A percentile compares a stretch with the other conserved stretches of the same genome.
Evolutionary conservation across 2,329 filamentous ascomycete species (phyloP).

Genomic region (Colletotrichum nymphaeae): DNA sequence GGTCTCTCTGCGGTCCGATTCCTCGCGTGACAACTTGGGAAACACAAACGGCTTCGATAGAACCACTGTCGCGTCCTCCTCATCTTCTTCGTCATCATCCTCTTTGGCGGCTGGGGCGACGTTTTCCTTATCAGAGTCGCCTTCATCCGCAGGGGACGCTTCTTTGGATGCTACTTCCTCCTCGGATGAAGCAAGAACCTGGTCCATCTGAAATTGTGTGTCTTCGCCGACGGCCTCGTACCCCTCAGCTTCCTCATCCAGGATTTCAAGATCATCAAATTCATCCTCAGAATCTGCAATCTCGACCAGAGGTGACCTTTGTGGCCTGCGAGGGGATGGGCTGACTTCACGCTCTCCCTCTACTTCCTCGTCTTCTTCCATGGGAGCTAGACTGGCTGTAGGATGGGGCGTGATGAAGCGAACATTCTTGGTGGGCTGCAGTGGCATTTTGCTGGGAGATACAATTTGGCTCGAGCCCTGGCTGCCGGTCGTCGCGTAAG

Average conservation of each 20-base stretch:
- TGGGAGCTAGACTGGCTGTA: slow-evolving; percentile 13
- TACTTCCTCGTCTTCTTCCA: slow-evolving; percentile 25
- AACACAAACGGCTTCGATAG: slow-evolving; percentile 22
- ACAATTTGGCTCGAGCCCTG: slow-evolving; percentile 25
- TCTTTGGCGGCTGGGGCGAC: slow-evolving; percentile 20
- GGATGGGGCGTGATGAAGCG: slow-evolving; percentile 36
- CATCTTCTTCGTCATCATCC: slow-evolving; percentile 20
- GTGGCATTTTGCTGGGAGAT: slow-evolving; percentile 37
- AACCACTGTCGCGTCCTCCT: slow-evolving; percentile 23
- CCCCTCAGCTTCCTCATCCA: slow-evolving; percentile 35
- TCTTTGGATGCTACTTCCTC: slow-evolving; percentile 14
- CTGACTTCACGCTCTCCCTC: slow-evolving; percentile 4
- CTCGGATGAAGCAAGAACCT: slow-evolving; percentile 32
- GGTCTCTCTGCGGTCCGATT: slow-evolving; percentile 23
- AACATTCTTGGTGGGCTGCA: slow-evolving; percentile 37
- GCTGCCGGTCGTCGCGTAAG: slow-evolving; percentile 49
- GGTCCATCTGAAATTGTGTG: slow-evolving; percentile 33
- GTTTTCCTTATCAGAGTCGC: slow-evolving; percentile 35
- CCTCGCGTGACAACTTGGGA: background rate
- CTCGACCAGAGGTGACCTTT: slow-evolving; percentile 43
- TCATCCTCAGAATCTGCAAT: slow-evolving; percentile 65
- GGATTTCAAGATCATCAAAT: slow-evolving; percentile 30
- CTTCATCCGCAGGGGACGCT: slow-evolving; percentile 17
- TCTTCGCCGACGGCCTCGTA: slow-evolving; percentile 36
- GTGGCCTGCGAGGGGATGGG: slow-evolving; percentile 22